These are phyloP conservation scores for Cucumis hystrix DNA, from an alignment of 306 rosid genomes.

Conservation along the genomic window DNA sequence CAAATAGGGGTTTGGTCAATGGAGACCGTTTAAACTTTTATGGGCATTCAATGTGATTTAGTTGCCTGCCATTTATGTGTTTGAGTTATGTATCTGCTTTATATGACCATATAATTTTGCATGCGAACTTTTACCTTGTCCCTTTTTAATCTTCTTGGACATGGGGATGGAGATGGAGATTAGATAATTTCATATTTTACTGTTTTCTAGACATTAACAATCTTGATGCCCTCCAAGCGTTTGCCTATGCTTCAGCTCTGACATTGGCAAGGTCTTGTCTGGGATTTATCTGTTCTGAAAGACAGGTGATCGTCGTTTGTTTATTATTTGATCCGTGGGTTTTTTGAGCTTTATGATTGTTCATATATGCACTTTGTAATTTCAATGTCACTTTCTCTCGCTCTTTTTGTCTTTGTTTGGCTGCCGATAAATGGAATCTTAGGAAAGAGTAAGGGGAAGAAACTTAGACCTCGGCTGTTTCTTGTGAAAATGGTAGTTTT, in stretches of 20 bases:
- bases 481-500: background rate
- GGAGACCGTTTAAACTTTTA: background rate
- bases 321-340: no score
- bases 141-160: background rate
- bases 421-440: background rate
- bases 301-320: background rate
- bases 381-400: background rate
- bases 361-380: background rate
- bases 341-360: no score
- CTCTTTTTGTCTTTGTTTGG: background rate
- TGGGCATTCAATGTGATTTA: constrained; percentile 6
- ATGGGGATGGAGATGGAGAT: background rate
- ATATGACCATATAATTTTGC: background rate
- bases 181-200: background rate
- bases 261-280: background rate
- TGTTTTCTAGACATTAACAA: background rate
- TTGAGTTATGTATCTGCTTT: background rate
- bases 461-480: background rate
- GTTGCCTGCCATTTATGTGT: background rate
- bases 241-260: background rate
- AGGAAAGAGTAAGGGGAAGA: background rate
- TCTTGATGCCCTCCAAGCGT: background rate
- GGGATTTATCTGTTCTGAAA: background rate
- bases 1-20: background rate
- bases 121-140: background rate